Base-by-base conservation (phyloP, 371 early-diverging fungal species). In the Mucor circinelloides region DNA sequence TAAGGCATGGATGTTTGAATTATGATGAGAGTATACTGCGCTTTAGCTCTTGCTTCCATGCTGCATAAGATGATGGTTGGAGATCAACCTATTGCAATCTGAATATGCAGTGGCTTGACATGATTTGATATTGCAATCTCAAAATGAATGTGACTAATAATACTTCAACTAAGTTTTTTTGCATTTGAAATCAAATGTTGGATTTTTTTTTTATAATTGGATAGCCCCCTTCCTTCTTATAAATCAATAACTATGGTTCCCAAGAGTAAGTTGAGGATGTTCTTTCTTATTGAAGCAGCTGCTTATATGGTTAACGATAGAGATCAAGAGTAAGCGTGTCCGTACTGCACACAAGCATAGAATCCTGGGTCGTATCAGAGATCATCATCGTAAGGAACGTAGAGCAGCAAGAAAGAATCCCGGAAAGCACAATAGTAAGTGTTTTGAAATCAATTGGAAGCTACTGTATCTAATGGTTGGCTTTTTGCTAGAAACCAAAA, bases 341-440 rank as follows among this genome's bases (percentile, higher is more conserved):
- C 73, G 88, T 58, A 85, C 88, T 31, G 76, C 85, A 58, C 86
- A 85, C 74, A 81, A 85, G 70, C 92, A 93, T 84, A 93, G 91
- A 81, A 94, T 92, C 70, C 75, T 84, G 66, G 87, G 86, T 68
- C 87, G 86, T 75, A 90, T 93, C 50, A 78, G 78, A 55, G 94
- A 95, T 66, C 89, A 91, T 75, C 85, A 90, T 65, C 77, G 93
- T 63, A 94, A 95, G 72, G 80, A 80, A 66, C 79, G 87, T 50
- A 91, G 86, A 77, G 90, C 85, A 34, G 86, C 91, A 38, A 92
- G 84, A 75, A 85, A 83, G 65, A 90, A 89, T 67, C 92, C 93
- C 9, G 67, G 74, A 12, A 63, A 64, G n/a, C 69, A 72, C 21
- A 72, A 79, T 54, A 85, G 84, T 85, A 82, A 72, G 82, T 64